Evolutionary conservation across 768 basidiomycete species (phyloP), one percentile per base, ranked within the genome.

Genomic region (Grammothele lineata): DNA sequence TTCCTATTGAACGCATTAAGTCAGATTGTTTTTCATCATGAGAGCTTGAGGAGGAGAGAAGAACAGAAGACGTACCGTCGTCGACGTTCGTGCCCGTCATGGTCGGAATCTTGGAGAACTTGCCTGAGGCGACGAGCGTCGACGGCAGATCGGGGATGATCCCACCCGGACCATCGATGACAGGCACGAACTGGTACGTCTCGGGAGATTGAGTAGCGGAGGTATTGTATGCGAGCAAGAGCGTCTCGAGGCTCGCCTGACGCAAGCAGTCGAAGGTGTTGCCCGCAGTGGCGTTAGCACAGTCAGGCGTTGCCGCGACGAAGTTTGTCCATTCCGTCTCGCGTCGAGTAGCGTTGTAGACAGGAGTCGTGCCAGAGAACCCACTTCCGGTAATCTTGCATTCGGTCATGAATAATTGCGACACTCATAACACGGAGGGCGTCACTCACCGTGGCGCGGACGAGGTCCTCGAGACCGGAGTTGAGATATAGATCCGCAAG

Each of bases 11-110:
- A 27, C 25, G 30, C 22, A 14, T 10, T 25, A 33, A 6, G 36
- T 17, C 12, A 30, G 23, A 26, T 33, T 5, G 19, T 41, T 36
- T 35, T 38, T 43, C 2, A 17, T 17, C 11, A 35, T 30, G 24
- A 50, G 39, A 8, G 41, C 27, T 10, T 14, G 3, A 4, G 32
- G 18, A 18, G 15, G 23, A 23, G n/a, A 30, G 27, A 30, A 30
- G 27, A 30, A 30, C 27, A 30, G n/a, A n/a, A n/a, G 21, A 21
- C 37, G n/a, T 25, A 74, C 76, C 74, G 65, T 76, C 75, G 53
- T 77, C 74, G 4, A 70, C 57, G 50, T 63, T 66, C 5, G 70
- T 69, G 12, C 75, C 74, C 37, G 70, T 58, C 22, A 77, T 75
- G 50, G 74, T 72, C 0, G 75, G 74, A 3, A 77, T 47, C 15